Base-by-base conservation (phyloP, 805 yeast genomes). In the Candida pseudoglaebosa region DNA sequence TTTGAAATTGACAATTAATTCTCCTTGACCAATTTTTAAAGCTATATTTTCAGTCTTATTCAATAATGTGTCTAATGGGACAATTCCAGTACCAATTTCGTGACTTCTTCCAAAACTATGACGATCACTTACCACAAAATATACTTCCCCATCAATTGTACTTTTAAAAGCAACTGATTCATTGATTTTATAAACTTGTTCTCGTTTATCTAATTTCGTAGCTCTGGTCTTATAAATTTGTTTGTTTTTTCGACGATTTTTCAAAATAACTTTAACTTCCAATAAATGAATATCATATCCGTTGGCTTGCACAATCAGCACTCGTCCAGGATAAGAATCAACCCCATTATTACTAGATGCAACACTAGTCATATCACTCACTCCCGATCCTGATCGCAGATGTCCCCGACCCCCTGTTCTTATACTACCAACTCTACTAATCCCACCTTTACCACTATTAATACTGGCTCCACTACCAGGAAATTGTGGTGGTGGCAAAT, bases 101-200 rank as follows among this genome's bases (percentile, higher is more conserved):
- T 67, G 65, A 48, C 77, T 82, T 53, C 82, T 80, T 28, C 95
- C 89, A 49, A 90, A 73, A 2, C 78, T 73, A 56, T 85, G 93
- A 52, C 77, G 84, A 24, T 80, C 78, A 30, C 77, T 68, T 19
- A 86, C 76, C 29, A 71, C 69, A 52, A 91, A 76, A 2, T 77
- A 64, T 30, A 90, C 52, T 39, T 67, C 71, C 3, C 82, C 80
- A 8, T 75, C 82, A 4, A 80, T 61, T 4, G 82, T 68, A 4
- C 91, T 81, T 52, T 75, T 79, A 66, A 90, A 84, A 4, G 80
- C 70, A 43, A 74, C 67, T 15, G 79, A 67, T 53, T 87, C 96
- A 42, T 78, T 71, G 78, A 83, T 81, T 40, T 57, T 64, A 35
- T 68, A 65, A 1, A 52, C 5, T 1, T 80, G 82, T 5, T 65